Percentiles rank a stretch among this genome's conserved stretches.
phyloP scores from a whole-genome alignment of 345 rosid species.

The Psidium friedrichsthalianum region DNA sequence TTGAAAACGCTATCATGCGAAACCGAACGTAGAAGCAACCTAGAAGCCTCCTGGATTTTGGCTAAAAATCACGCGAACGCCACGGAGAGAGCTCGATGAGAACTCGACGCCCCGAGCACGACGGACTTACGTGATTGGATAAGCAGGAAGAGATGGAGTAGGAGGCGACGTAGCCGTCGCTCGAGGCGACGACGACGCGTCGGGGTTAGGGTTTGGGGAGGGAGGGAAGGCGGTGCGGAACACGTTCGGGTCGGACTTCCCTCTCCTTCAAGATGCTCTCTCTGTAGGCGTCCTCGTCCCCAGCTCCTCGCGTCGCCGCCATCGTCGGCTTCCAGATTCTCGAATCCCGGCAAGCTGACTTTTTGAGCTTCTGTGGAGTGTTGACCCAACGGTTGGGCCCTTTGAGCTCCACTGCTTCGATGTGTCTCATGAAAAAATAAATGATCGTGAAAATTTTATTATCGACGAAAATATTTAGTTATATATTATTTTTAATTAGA shows the following conservation, averaged over 20 bases:
- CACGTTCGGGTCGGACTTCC: conserved; percentile 52
- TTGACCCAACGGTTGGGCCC: not conserved
- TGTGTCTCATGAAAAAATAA: no score
- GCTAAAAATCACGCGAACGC: not conserved
- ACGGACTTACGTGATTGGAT: conserved; percentile 32
- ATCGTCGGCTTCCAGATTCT: not conserved
- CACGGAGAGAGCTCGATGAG: not conserved
- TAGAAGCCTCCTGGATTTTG: not conserved
- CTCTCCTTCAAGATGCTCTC: conserved; percentile 57
- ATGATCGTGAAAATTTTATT: no score
- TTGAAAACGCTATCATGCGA: not conserved
- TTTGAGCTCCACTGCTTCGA: not conserved
- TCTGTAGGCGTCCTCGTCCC: conserved; percentile 69
- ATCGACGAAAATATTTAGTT: no score
- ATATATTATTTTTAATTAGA: no score
- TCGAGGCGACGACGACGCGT: conserved; percentile 57
- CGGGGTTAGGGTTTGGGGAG: conserved; percentile 39
- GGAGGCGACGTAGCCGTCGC: conserved; percentile 73
- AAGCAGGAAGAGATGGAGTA: conserved; percentile 62
- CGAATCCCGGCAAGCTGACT: not conserved
- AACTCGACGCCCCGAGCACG: not conserved
- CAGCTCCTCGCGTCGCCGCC: conserved; percentile 71
- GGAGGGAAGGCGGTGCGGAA: conserved; percentile 83
- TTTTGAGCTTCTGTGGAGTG: not conserved
- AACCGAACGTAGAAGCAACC: not conserved